Percentiles rank a stretch among this genome's conserved stretches.
phyloP scores from a whole-genome alignment of 305 asterid species.

The Solanum chacoense region DNA sequence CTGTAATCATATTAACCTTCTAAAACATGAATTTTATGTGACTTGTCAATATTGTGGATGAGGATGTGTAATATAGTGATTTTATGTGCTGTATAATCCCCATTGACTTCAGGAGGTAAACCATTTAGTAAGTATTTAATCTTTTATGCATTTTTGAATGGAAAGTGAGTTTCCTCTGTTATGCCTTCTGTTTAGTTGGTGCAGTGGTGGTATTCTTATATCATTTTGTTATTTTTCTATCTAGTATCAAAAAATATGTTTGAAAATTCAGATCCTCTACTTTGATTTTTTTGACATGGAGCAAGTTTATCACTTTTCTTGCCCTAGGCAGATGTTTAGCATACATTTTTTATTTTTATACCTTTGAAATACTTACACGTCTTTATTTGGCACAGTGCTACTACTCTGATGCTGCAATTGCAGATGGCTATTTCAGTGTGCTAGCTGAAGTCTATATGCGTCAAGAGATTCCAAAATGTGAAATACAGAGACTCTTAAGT shows the following conservation, averaged over 20 bases:
- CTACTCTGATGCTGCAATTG: conserved; percentile 94
- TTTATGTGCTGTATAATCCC: neutral
- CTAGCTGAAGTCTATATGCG: conserved; percentile 99
- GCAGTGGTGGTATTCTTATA: neutral
- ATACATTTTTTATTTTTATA: neutral
- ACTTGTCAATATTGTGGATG: neutral
- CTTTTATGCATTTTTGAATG: neutral
- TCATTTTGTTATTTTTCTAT: neutral
- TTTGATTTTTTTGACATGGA: neutral
- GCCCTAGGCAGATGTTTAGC: neutral
- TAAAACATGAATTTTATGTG: neutral
- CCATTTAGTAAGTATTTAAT: neutral
- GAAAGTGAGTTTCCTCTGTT: neutral
- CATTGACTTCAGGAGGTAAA: neutral
- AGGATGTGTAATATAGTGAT: neutral
- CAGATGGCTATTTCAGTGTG: conserved; percentile 99
- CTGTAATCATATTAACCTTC: neutral
- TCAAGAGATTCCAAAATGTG: conserved; percentile 97
- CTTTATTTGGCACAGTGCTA: conserved; percentile 57
- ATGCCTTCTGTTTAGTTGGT: neutral
- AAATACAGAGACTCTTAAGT: conserved; percentile 92
- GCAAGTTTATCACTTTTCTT: neutral
- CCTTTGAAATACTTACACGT: neutral
- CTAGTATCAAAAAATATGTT: neutral
- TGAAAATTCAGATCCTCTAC: neutral